Percentiles rank a stretch among this genome's conserved stretches.
Conservation (phyloP, 202 grass and related monocot genomes). For the Tripidium arundinaceum region DNA sequence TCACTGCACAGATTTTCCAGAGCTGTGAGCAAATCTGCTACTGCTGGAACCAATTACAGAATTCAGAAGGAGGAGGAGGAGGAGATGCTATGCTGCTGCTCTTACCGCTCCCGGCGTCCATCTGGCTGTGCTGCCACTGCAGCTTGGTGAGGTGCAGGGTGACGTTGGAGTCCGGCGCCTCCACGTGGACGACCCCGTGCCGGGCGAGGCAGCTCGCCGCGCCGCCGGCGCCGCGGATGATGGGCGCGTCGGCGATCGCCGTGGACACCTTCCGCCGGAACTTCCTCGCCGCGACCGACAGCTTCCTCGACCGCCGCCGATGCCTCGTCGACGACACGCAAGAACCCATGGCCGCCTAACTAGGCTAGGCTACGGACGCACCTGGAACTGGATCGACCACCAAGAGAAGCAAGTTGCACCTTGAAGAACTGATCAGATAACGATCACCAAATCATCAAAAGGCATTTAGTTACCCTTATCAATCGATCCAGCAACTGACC, state of each 20-base stretch:
- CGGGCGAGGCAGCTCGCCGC: conserved; percentile 15
- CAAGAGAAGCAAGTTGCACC: conserved; percentile 2
- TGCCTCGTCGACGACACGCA: conserved; percentile 46
- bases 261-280: conserved; percentile 39
- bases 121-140: conserved; percentile 93
- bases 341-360: conserved; percentile 49
- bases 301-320: conserved; percentile 42
- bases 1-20: conserved; percentile 32
- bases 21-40: background rate
- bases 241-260: conserved; percentile 32
- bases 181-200: conserved; percentile 41
- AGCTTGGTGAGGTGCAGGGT: conserved; percentile 81
- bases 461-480: conserved; percentile 9
- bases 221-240: conserved; percentile 9
- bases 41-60: background rate
- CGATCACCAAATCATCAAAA: background rate
- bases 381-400: conserved; percentile 29
- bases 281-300: conserved; percentile 34
- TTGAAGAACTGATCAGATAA: background rate
- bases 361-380: background rate
- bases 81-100: background rate
- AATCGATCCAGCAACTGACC: background rate
- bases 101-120: conserved; percentile 63
- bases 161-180: conserved; percentile 54
- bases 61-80: background rate